phyloP scores from a whole-genome alignment of 768 basidiomycete species.

The Paxillus involutus region DNA sequence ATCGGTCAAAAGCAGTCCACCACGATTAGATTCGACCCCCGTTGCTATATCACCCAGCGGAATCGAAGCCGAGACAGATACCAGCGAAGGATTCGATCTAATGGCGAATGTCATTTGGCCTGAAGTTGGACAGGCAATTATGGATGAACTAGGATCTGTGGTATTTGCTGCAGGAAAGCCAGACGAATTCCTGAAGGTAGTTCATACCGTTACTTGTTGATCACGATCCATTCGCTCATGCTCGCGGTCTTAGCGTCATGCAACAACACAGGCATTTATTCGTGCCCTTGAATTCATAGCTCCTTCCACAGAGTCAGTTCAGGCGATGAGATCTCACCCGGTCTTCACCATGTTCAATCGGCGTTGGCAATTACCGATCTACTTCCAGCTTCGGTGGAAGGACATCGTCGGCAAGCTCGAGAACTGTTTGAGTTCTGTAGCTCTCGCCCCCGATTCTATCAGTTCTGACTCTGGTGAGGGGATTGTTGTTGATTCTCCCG shows the following conservation, averaged over 20 bases:
- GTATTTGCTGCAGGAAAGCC: constrained; percentile 94
- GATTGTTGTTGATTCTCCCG: neutral
- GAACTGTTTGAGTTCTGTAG: constrained; percentile 49
- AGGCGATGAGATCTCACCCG: constrained; percentile 70
- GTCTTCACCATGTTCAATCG: constrained; percentile 72
- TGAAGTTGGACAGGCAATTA: constrained; percentile 75
- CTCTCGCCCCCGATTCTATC: constrained; percentile 36
- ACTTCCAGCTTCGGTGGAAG: constrained; percentile 97
- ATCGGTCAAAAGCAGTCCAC: constrained; percentile 45
- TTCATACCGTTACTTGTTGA: constrained; percentile 14
- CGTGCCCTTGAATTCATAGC: constrained; percentile 79
- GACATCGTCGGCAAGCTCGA: constrained; percentile 83
- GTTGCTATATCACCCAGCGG: neutral
- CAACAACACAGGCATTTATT: constrained; percentile 80
- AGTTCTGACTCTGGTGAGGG: constrained; percentile 41
- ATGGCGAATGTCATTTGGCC: constrained; percentile 89
- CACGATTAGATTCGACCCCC: constrained; percentile 13
- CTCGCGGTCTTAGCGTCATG: constrained; percentile 63
- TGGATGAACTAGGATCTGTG: constrained; percentile 77
- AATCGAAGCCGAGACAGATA: constrained; percentile 4
- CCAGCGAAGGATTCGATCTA: constrained; percentile 65
- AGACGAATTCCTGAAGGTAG: constrained; percentile 83
- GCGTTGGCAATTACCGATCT: constrained; percentile 95
- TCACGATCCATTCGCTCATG: neutral
- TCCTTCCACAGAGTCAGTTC: constrained; percentile 69